A percentile compares a stretch with the other conserved stretches of the same genome.
These are phyloP conservation scores for Wallacemonas collosoma DNA, from an alignment of 208 protist genomes.

Conservation along the genomic window DNA sequence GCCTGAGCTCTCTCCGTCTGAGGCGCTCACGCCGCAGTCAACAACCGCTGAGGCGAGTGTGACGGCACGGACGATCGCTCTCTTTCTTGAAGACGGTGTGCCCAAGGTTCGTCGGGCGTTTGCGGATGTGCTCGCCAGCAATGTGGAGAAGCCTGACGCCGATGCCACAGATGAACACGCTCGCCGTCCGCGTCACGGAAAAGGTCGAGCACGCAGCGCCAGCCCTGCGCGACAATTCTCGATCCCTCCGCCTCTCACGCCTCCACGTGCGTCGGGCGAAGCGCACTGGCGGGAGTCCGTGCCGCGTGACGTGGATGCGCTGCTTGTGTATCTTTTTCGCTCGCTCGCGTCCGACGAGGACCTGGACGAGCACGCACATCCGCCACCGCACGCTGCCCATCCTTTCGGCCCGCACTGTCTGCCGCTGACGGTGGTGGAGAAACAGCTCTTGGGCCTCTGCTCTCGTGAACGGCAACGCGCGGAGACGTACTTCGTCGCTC, in stretches of 20 bases:
- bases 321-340: constrained; percentile 20
- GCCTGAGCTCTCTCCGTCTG: background rate
- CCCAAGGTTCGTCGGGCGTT: constrained; percentile 29
- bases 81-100: constrained; percentile 26
- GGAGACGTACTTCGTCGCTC: constrained; percentile 31
- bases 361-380: background rate
- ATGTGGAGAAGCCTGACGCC: background rate
- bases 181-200: background rate
- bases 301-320: constrained; percentile 26
- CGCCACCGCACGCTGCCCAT: background rate
- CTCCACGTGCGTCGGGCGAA: background rate
- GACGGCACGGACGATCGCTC: background rate
- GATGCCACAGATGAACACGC: background rate
- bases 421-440: constrained; percentile 21
- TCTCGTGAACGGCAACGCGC: constrained; percentile 30
- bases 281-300: constrained; percentile 24
- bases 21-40: background rate
- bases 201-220: background rate
- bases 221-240: background rate
- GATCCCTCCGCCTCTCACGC: constrained; percentile 7
- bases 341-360: background rate
- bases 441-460: constrained; percentile 27
- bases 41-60: background rate
- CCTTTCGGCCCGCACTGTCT: background rate
- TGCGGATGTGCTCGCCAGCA: constrained; percentile 12